Evolutionary conservation across 2,329 filamentous ascomycete species (phyloP), one percentile per base, ranked within the genome.

Genomic region (Hypoxylon sp.): DNA sequence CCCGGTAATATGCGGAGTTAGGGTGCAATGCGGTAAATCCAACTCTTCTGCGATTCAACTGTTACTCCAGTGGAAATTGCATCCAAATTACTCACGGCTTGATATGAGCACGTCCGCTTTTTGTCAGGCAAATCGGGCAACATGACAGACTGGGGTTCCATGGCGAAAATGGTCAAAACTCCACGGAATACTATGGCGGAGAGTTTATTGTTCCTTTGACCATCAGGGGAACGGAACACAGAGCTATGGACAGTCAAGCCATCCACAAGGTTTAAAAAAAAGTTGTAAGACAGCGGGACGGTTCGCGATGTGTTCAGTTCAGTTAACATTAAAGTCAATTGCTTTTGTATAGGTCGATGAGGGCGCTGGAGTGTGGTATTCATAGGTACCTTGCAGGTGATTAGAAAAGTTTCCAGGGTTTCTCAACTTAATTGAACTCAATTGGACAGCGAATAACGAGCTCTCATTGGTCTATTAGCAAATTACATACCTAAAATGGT

Each of bases 1-100:
- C 54, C 51, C 58, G 65, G 68, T 48, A 68, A 63, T 66, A 60
- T 59, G 51, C 56, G 46, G 47, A 51, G 47, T 60, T 33, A 33
- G 29, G 46, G 22, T 61, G 35, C 47, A 60, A 56, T 56, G 29
- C 42, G 17, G 42, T 48, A 51, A 33, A 17, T 42, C 22, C 24
- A 33, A 10, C 31, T 17, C n/a, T 42, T 19, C 42, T 35, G 29
- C 19, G 22, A 56, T 54, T 24, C 39, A 14, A 59, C 24, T 42
- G 50, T 48, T 48, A 62, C 58, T 19, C 24, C 39, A 14, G 17
- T 52, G 26, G 61, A 53, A 54, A 58, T 53, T 58, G 24, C 33
- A 39, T 52, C 26, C 39, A 39, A 48, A 54, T 48, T 59, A 33
- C 62, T 10, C 42, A 56, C 39, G 54, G 13, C 61, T 58, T 35